Evolutionary conservation across 345 rosid genomes (phyloP), one percentile per base, ranked within the genome.

Genomic region (Moringa oleifera): DNA sequence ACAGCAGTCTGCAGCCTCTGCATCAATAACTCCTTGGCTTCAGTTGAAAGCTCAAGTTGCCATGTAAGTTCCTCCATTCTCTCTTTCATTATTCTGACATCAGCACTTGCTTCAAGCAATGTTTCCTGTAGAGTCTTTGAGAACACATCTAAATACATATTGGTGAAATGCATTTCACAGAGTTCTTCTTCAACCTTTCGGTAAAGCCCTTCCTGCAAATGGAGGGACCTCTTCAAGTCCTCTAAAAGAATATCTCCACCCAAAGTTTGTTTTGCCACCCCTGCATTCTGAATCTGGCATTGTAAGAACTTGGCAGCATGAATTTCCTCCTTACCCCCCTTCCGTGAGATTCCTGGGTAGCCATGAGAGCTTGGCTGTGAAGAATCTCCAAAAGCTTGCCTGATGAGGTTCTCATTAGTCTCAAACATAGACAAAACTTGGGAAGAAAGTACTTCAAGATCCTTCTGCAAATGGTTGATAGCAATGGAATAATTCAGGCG

Each of bases 401-500:
- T 80, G 72, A 94, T 83, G 72, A 94, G 96, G 70, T 88, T 90
- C 76, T 90, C 97, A 70, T 88, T 90, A 33, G 91, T 83, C 85
- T 90, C 89, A 71, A 77, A 82, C 88, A 94, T 85, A 66, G 99
- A 90, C 57, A 82, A 78, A 68, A 94, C 89, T 86, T 94, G 99
- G 37, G 77, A 79, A 60, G 97, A 90, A 73, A 94, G 96, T 51
- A 88, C 71, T 65, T 94, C 96, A 23, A 94, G 97, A 77, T 94
- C 99, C 73, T 86, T 90, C 83, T 94, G 99, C 70, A 94, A 71
- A 76, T 90, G 95, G 75, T 76, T 79, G 61, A 94, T 97, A 18
- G 99, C 97, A 64, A 94, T 88, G 58, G 97, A 90, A 73, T 88
- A 94, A 74, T 94, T 94, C 64, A 94, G 75, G 41, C 89, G 89